Evolutionary conservation across 495 filamentous ascomycete genomes (phyloP).

Genomic region (Aeminium ludgeri): DNA sequence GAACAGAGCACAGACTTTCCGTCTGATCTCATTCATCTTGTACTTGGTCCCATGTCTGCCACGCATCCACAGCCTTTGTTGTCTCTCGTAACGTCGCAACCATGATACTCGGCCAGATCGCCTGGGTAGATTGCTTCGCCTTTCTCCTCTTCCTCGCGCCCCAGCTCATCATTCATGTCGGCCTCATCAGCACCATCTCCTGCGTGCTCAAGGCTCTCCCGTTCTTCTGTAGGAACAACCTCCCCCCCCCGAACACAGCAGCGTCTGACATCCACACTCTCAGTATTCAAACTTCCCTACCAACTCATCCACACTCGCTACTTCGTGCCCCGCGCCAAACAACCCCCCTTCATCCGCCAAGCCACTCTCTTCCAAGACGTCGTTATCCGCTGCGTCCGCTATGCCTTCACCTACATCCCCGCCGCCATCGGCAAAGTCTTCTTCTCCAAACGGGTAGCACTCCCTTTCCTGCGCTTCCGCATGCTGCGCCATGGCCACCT

Average conservation of each 20-base stretch:
- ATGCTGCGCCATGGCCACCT: slow-evolving; percentile 53
- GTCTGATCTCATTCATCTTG: background rate
- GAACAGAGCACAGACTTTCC: background rate
- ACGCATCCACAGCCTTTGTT: background rate
- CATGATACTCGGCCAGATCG: slow-evolving; percentile 50
- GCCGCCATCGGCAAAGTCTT: slow-evolving; percentile 52
- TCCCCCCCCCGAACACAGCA: background rate
- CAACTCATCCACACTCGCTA: slow-evolving; percentile 41
- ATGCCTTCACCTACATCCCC: slow-evolving; percentile 54
- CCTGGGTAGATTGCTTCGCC: slow-evolving; percentile 52
- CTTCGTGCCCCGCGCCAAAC: slow-evolving; percentile 28
- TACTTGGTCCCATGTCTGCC: background rate
- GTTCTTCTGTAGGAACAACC: slow-evolving; percentile 40
- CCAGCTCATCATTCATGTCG: slow-evolving; percentile 45
- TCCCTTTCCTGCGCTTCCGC: slow-evolving; percentile 57
- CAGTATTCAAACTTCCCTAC: slow-evolving; percentile 32
- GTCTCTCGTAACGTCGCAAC: slow-evolving; percentile 1
- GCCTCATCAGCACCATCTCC: slow-evolving; percentile 34
- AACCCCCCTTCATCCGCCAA: slow-evolving; percentile 44
- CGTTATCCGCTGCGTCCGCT: slow-evolving; percentile 55
- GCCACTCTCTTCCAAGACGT: slow-evolving; percentile 56
- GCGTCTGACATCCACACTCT: slow-evolving; percentile 7
- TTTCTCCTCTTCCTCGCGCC: slow-evolving; percentile 50
- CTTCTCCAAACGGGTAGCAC: slow-evolving; percentile 51
- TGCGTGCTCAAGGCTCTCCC: slow-evolving; percentile 47